Evolutionary conservation across 495 filamentous ascomycete genomes (phyloP), one percentile per base, ranked within the genome.

Genomic region (Penicillium antarcticum): DNA sequence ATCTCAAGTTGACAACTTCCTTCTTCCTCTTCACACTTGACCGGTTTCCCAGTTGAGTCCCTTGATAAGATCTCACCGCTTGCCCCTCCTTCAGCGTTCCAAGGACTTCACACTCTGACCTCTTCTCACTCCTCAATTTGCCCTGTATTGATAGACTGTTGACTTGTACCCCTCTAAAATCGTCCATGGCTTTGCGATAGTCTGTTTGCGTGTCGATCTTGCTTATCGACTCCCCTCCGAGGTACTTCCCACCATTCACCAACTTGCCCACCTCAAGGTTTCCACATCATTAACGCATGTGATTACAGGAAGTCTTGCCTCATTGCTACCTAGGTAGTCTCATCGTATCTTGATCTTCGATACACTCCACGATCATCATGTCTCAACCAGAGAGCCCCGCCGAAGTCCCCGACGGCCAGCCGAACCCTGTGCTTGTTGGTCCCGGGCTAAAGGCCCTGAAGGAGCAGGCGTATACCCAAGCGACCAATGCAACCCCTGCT

Each of bases 391-490:
- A 54, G 32, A 67, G 57, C 53, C 58, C 69, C 45, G 53, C 45
- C 49, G 40, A 37, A n/a, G 47, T 67, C 16, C 64, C 69, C 45
- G 57, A 67, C 29, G 62, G 51, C 35, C 71, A 73, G 51, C 68
- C 65, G 35, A 58, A 72, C 39, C 68, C 68, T 2, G 59, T 69
- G 18, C 52, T 69, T 11, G 61, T 74, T 42, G 70, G 69, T 13
- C 61, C 71, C 11, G 64, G 66, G 2, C 42, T 70, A 16, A 57
- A 56, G 42, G 62, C 58, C 38, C 62, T 76, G 46, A 62, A 65
- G 48, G 60, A 69, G 23, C 64, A 63, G 9, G 61, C 67, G 7
- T 70, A 70, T 48, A 43, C 54, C 11, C 42, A 67, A 32, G 60
- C 62, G 23, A 57, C 62, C 8, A 56, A 51, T 42, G 53, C 59